phyloP scores from a whole-genome alignment of 192 early-diverging fungal genomes.

The Mortierella alpina region DNA sequence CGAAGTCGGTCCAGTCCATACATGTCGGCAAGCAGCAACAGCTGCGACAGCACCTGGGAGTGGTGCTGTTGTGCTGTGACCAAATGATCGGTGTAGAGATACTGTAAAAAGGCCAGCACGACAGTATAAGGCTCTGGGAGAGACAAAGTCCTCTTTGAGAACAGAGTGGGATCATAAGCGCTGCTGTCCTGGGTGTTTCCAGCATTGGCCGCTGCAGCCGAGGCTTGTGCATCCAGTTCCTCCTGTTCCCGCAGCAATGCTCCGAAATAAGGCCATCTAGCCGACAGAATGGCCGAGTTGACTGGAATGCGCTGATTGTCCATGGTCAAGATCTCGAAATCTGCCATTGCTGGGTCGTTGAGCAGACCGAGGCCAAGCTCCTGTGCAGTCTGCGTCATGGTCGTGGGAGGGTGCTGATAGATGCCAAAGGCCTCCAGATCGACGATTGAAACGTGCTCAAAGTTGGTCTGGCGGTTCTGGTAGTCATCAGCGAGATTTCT shows the following conservation, averaged over 20 bases:
- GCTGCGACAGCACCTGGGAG: slow-evolving; percentile 69
- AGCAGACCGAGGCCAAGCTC: slow-evolving; percentile 69
- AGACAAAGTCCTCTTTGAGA: slow-evolving; percentile 51
- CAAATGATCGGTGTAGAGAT: slow-evolving; percentile 73
- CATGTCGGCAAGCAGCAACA: slow-evolving; percentile 69
- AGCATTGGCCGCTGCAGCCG: not conserved
- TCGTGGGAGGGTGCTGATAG: slow-evolving; percentile 64
- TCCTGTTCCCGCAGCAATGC: slow-evolving; percentile 55
- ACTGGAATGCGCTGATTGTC: slow-evolving; percentile 65
- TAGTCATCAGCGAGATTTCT: slow-evolving; percentile 81
- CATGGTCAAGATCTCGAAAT: slow-evolving; percentile 66
- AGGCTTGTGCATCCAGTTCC: slow-evolving; percentile 33
- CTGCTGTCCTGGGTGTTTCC: slow-evolving; percentile 15
- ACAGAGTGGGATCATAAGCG: slow-evolving; percentile 49
- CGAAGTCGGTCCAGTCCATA: slow-evolving; percentile 68
- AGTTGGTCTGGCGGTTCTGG: slow-evolving; percentile 82
- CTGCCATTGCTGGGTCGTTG: slow-evolving; percentile 66
- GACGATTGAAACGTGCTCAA: slow-evolving; percentile 77
- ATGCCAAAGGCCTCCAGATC: slow-evolving; percentile 81
- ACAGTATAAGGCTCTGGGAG: slow-evolving; percentile 62
- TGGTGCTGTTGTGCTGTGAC: slow-evolving; percentile 73
- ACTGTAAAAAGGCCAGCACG: slow-evolving; percentile 73
- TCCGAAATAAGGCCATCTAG: slow-evolving; percentile 70
- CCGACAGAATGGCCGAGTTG: slow-evolving; percentile 64
- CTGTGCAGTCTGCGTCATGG: slow-evolving; percentile 66